Evolutionary conservation across 148 eudicot species (phyloP).

Genomic region (Persicaria maculosa): DNA sequence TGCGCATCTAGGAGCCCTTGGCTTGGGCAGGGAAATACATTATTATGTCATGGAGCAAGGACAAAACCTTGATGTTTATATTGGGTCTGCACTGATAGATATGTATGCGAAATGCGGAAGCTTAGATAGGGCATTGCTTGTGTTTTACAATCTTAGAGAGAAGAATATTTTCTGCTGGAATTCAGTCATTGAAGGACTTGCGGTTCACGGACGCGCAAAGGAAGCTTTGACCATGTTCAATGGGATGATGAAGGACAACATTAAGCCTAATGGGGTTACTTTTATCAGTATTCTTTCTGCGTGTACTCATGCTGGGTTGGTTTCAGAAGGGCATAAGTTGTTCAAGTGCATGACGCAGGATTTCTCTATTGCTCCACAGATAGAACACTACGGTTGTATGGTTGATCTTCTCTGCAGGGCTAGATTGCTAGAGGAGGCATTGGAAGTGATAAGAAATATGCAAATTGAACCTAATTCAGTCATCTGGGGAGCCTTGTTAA

Average conservation of each 20-base stretch:
- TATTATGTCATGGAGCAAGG: conserved; percentile 16
- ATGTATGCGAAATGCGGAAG: conserved; percentile 47
- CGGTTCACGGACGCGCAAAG: conserved; percentile 34
- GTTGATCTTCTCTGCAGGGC: conserved; percentile 41
- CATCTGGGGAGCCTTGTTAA: conserved; percentile 37
- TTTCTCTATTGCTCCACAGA: conserved; percentile 26
- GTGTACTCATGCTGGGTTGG: conserved; percentile 35
- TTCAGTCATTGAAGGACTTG: conserved; percentile 37
- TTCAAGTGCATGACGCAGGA: conserved; percentile 25
- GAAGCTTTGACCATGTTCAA: conserved; percentile 31
- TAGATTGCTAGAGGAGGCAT: conserved; percentile 27
- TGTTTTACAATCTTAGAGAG: conserved; percentile 32
- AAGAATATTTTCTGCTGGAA: conserved; percentile 37
- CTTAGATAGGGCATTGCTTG: conserved; percentile 26
- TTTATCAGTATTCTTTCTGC: conserved; percentile 37
- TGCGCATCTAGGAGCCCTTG: conserved; percentile 43
- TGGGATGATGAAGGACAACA: conserved; percentile 22
- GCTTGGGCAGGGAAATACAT: conserved; percentile 27
- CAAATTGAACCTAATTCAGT: conserved; percentile 29
- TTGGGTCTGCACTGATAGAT: conserved; percentile 38
- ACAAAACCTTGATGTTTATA: conserved; percentile 27
- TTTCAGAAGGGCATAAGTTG: conserved; percentile 29
- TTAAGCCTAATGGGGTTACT: conserved; percentile 32
- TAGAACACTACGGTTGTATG: conserved; percentile 40
- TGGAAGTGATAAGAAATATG: conserved; percentile 26